A percentile compares a stretch with the other conserved stretches of the same genome.
These are phyloP conservation scores for Microdochium nivale DNA, from an alignment of 2,329 filamentous ascomycete genomes.

Conservation along the genomic window DNA sequence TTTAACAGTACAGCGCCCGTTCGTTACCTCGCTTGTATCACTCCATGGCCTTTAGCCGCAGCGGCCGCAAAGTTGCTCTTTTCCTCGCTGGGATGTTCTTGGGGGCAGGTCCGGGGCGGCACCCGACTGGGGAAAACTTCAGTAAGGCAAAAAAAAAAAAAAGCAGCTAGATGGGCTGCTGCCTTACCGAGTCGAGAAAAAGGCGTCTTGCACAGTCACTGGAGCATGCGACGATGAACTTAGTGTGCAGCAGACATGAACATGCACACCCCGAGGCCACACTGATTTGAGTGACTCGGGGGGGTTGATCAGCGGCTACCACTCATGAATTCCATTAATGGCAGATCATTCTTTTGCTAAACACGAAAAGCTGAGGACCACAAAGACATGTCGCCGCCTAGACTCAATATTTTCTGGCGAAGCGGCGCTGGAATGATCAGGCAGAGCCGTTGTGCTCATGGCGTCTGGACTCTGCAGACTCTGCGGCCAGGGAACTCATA, in stretches of 20 bases:
- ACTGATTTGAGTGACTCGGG: too few species aligned
- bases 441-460: background rate
- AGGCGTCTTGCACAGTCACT: too few species aligned
- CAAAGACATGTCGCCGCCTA: background rate
- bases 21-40: background rate
- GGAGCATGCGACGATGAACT: too few species aligned
- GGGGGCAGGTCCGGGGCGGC: background rate
- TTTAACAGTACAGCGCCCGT: too few species aligned
- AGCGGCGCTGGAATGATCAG: background rate
- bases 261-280: too few species aligned
- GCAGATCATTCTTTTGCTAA: too few species aligned
- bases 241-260: too few species aligned
- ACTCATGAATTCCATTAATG: too few species aligned
- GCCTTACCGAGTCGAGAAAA: too few species aligned
- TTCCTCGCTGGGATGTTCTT: background rate
- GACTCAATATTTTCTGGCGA: too few species aligned
- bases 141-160: background rate
- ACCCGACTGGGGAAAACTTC: background rate
- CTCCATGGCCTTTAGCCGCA: background rate
- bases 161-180: too few species aligned
- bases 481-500: constrained; percentile 33
- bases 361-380: background rate
- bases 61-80: background rate
- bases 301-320: too few species aligned
- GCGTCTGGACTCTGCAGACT: constrained; percentile 31